Evolutionary conservation across 306 rosid genomes (phyloP).

Genomic region (Quercus robur): DNA sequence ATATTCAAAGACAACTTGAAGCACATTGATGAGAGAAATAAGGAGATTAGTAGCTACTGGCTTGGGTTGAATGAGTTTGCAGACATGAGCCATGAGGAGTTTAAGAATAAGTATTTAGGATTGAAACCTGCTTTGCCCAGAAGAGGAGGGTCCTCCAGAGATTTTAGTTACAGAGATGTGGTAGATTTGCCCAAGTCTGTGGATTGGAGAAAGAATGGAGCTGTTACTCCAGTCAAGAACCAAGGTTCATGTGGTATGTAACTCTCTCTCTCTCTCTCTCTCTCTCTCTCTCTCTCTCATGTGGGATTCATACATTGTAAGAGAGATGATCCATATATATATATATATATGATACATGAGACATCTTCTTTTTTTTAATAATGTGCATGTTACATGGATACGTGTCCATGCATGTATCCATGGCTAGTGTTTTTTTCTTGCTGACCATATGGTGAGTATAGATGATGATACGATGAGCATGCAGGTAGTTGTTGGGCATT

Average conservation of each 20-base stretch:
- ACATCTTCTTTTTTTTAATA: too few species aligned
- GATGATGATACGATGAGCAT: background rate
- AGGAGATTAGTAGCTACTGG: slow-evolving; percentile 53
- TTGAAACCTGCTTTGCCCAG: slow-evolving; percentile 32
- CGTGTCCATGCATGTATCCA: too few species aligned
- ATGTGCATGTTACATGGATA: too few species aligned
- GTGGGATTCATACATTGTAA: too few species aligned
- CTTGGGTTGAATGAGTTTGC: slow-evolving; percentile 75
- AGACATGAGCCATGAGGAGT: slow-evolving; percentile 68
- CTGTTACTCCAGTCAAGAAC: slow-evolving; percentile 57
- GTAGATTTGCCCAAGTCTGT: slow-evolving; percentile 58
- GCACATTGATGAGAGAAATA: slow-evolving; percentile 63
- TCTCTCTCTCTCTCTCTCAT: background rate
- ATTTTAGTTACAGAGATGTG: slow-evolving; percentile 40
- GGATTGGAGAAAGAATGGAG: slow-evolving; percentile 84
- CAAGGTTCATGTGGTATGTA: slow-evolving; percentile 76
- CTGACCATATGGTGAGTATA: background rate
- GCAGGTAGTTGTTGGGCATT: slow-evolving; percentile 86
- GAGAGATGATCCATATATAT: too few species aligned
- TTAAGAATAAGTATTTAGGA: slow-evolving; percentile 44
- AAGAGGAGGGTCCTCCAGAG: slow-evolving; percentile 32
- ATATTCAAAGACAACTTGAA: slow-evolving; percentile 63
- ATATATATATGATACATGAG: too few species aligned
- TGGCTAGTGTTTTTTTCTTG: too few species aligned
- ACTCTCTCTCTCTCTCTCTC: background rate